These are phyloP conservation scores for Axilococcus clingmanii DNA, from an alignment of 139 green algal genomes.

Conservation along the genomic window DNA sequence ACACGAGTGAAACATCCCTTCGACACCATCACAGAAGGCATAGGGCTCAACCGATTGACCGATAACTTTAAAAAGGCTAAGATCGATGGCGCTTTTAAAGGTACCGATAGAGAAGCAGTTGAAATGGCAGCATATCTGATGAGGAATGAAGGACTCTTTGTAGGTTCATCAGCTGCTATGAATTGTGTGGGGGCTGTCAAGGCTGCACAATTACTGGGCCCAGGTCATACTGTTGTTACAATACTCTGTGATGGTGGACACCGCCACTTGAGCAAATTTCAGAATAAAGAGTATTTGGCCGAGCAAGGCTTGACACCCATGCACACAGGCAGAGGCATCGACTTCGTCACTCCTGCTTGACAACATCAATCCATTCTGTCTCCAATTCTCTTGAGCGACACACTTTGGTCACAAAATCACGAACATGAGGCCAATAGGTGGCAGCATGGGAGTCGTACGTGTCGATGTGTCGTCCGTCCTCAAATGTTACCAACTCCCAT, in stretches of 20 bases:
- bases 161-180: slow-evolving; percentile 75
- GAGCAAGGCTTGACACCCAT: slow-evolving; percentile 27
- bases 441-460: slow-evolving; percentile 45
- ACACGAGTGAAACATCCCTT: slow-evolving; percentile 77
- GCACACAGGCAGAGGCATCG: slow-evolving; percentile 7
- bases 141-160: slow-evolving; percentile 82
- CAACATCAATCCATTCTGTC: background rate
- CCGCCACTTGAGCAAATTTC: slow-evolving; percentile 83
- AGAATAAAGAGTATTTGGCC: slow-evolving; percentile 66
- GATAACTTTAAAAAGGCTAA: slow-evolving; percentile 70
- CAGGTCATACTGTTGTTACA: slow-evolving; percentile 83
- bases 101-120: slow-evolving; percentile 67
- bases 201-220: slow-evolving; percentile 57
- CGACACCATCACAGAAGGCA: slow-evolving; percentile 87
- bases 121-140: slow-evolving; percentile 78
- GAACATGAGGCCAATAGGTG: slow-evolving; percentile 62
- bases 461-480: slow-evolving; percentile 59
- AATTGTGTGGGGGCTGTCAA: slow-evolving; percentile 92
- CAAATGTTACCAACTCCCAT: slow-evolving; percentile 41
- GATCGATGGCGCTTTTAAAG: slow-evolving; percentile 69
- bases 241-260: slow-evolving; percentile 83
- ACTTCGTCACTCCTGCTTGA: slow-evolving; percentile 18
- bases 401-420: slow-evolving; percentile 5
- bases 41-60: slow-evolving; percentile 92
- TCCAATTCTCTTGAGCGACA: background rate